These are phyloP conservation scores for Alternaria alternata DNA, from an alignment of 2,329 filamentous ascomycete genomes.

Conservation along the genomic window DNA sequence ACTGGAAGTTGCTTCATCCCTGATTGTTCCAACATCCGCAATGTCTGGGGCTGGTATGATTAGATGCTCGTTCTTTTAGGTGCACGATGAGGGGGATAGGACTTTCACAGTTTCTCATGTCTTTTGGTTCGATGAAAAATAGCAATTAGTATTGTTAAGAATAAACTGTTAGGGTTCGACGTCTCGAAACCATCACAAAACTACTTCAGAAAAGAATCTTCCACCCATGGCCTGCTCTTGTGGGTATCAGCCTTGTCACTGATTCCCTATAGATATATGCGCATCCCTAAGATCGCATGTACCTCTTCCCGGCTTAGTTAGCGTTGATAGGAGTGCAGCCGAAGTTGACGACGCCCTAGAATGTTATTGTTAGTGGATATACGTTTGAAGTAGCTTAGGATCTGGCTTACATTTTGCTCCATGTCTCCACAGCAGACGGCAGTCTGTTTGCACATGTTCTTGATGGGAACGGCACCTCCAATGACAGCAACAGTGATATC, in stretches of 20 bases:
- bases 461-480: background rate
- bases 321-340: background rate
- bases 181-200: too few relatives aligned
- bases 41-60: too few relatives aligned
- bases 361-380: background rate
- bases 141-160: too few relatives aligned
- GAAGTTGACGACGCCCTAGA: background rate
- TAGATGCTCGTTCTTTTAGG: too few relatives aligned
- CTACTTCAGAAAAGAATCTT: too few relatives aligned
- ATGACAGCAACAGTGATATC: background rate
- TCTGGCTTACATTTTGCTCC: background rate
- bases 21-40: too few relatives aligned
- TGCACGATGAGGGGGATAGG: too few relatives aligned
- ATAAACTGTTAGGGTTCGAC: too few relatives aligned
- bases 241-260: fast-evolving
- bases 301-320: background rate
- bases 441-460: background rate
- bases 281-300: background rate
- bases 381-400: background rate
- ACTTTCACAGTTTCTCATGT: too few relatives aligned
- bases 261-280: background rate
- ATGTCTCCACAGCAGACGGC: background rate
- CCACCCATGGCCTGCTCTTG: too few relatives aligned
- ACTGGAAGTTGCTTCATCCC: too few relatives aligned
- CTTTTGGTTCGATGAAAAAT: fast-evolving